A percentile compares a stretch with the other conserved stretches of the same genome.
Evolutionary conservation across 805 yeast genomes (phyloP).

Genomic region (Torulaspora indica): DNA sequence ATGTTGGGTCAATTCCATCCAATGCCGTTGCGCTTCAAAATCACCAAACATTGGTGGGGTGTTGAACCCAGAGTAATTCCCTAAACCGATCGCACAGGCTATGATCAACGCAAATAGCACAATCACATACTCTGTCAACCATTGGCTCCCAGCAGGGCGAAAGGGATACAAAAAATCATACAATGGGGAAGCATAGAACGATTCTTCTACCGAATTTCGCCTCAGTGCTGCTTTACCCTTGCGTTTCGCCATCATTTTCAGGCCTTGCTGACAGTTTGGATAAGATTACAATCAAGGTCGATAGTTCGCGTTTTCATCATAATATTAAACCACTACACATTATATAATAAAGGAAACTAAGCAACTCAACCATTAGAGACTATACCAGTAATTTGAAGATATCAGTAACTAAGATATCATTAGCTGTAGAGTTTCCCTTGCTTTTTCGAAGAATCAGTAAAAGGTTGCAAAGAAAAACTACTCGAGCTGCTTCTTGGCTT

Average conservation of each 20-base stretch:
- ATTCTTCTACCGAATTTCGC: constrained; percentile 19
- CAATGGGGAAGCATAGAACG: constrained; percentile 58
- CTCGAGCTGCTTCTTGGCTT: constrained; percentile 14
- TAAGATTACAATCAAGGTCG: not conserved
- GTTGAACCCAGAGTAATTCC: constrained; percentile 72
- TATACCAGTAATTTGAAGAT: too few relatives aligned
- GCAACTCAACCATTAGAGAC: not conserved
- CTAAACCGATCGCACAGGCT: constrained; percentile 82
- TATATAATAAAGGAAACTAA: not conserved
- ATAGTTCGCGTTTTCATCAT: not conserved
- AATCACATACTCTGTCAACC: constrained; percentile 81
- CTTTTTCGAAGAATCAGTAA: too few relatives aligned
- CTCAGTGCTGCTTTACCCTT: constrained; percentile 2
- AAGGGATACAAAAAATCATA: constrained; percentile 76
- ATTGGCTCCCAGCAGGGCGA: constrained; percentile 77
- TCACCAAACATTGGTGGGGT: constrained; percentile 86
- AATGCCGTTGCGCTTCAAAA: constrained; percentile 96
- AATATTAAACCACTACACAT: not conserved
- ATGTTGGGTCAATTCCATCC: constrained; percentile 87
- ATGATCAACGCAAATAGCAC: constrained; percentile 68
- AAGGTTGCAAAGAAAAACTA: not conserved
- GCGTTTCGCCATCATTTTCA: constrained; percentile 2
- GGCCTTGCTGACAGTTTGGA: not conserved
- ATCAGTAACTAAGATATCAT: too few relatives aligned
- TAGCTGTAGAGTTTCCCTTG: too few relatives aligned